Evolutionary conservation across 2,329 filamentous ascomycete genomes (phyloP).

Genomic region (Gyromitra esculenta): DNA sequence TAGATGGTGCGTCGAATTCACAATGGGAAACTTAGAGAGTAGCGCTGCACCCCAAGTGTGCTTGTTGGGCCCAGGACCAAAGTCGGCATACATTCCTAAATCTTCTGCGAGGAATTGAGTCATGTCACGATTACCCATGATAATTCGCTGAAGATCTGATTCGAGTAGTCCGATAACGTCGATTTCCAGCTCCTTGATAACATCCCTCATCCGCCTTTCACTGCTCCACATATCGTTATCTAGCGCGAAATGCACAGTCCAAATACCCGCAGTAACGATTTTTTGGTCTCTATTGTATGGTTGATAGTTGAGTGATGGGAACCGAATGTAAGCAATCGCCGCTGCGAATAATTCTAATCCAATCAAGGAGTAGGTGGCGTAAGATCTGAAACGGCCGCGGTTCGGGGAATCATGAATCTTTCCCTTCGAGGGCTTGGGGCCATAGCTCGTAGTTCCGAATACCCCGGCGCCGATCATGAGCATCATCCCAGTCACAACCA

Average conservation of each 20-base stretch:
- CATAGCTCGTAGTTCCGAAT: slow-evolving; percentile 66
- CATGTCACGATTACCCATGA: slow-evolving; percentile 98
- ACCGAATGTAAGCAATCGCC: slow-evolving; percentile 84
- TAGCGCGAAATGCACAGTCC: slow-evolving; percentile 97
- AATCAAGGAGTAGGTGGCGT: slow-evolving; percentile 77
- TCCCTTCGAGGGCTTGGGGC: slow-evolving; percentile 27
- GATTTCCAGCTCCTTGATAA: slow-evolving; percentile 93
- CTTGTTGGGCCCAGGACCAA: slow-evolving; percentile 96
- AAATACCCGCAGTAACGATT: slow-evolving; percentile 91
- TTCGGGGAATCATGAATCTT: slow-evolving; percentile 45
- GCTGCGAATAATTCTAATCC: slow-evolving; percentile 82
- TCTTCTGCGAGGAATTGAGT: slow-evolving; percentile 96
- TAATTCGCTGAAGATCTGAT: slow-evolving; percentile 92
- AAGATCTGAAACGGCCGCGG: slow-evolving; percentile 67
- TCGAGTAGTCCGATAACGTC: slow-evolving; percentile 96
- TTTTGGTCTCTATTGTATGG: slow-evolving; percentile 90
- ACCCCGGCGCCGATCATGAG: slow-evolving; percentile 83
- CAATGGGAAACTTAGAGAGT: slow-evolving; percentile 94
- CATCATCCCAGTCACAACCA: slow-evolving; percentile 91
- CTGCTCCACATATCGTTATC: slow-evolving; percentile 99
- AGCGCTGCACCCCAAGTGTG: slow-evolving; percentile 96
- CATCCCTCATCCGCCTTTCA: slow-evolving; percentile 89
- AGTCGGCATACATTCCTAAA: slow-evolving; percentile 98
- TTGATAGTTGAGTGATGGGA: slow-evolving; percentile 89
- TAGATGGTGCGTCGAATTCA: slow-evolving; percentile 96